These are phyloP conservation scores for Fistulifera solaris DNA, from an alignment of 108 stramenopile species.

Conservation along the genomic window DNA sequence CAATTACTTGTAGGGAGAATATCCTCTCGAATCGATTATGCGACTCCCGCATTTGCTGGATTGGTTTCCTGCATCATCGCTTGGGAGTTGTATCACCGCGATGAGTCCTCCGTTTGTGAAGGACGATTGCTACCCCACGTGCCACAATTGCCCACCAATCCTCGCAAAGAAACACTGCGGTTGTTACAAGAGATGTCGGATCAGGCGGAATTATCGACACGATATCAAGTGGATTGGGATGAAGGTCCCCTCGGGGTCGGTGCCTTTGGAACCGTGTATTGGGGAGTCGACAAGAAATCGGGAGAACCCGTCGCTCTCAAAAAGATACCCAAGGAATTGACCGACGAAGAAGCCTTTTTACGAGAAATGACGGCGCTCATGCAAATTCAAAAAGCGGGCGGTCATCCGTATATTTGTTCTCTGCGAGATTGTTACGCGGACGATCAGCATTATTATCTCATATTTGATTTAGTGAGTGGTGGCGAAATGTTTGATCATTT, in stretches of 20 bases:
- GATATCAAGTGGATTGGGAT: constrained; percentile 9
- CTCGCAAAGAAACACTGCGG: no score
- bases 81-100: no score
- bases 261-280: constrained; percentile 69
- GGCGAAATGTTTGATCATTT: constrained; percentile 83
- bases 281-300: constrained; percentile 35
- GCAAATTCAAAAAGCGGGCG: constrained; percentile 56
- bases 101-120: no score
- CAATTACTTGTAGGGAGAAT: no score
- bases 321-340: constrained; percentile 69
- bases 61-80: no score
- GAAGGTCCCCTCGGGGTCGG: constrained; percentile 32
- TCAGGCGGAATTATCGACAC: not conserved
- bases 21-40: no score
- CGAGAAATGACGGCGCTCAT: constrained; percentile 73
- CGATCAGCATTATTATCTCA: constrained; percentile 51
- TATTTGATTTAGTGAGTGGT: constrained; percentile 60
- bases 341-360: constrained; percentile 52
- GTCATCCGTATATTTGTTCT: constrained; percentile 74
- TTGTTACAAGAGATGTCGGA: not conserved
- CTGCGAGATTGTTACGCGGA: constrained; percentile 63
- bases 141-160: no score
- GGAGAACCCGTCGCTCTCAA: constrained; percentile 60
- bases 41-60: no score
- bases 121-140: no score